Evolutionary conservation across 768 basidiomycete species (phyloP).

Genomic region (Pleurotus platypus): DNA sequence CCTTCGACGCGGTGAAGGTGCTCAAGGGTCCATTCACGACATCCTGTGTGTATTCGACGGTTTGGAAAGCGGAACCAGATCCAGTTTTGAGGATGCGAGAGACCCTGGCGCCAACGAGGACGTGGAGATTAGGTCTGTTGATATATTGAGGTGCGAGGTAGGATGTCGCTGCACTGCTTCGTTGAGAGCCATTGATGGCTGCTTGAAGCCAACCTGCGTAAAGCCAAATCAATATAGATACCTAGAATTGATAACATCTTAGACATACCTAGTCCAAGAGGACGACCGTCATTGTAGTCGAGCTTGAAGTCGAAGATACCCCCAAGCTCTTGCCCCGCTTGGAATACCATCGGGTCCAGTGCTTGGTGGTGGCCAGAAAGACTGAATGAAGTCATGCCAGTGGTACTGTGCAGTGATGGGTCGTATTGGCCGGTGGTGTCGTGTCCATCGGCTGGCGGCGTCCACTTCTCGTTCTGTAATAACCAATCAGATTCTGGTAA

Average conservation of each 20-base stretch:
- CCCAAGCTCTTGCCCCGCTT: slow-evolving; percentile 17
- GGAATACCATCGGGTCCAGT: slow-evolving; percentile 18
- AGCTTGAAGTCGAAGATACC: slow-evolving; percentile 22
- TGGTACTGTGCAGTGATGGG: slow-evolving; percentile 20
- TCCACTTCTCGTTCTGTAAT: slow-evolving; percentile 23
- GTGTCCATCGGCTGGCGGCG: slow-evolving; percentile 22
- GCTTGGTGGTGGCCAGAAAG: slow-evolving; percentile 17
- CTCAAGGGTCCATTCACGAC: slow-evolving; percentile 19
- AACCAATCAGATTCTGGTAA: background rate
- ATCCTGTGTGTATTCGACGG: slow-evolving; percentile 46
- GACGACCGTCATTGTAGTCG: slow-evolving; percentile 26
- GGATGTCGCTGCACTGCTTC: slow-evolving; percentile 20
- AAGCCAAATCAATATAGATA: background rate
- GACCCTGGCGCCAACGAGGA: slow-evolving; percentile 53
- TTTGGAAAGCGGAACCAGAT: slow-evolving; percentile 33
- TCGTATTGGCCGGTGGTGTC: slow-evolving; percentile 24
- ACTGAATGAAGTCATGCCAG: slow-evolving; percentile 21
- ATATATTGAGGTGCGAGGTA: slow-evolving; percentile 20
- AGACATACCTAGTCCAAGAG: slow-evolving; percentile 25
- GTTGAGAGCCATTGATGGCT: slow-evolving; percentile 14
- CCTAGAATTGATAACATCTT: background rate
- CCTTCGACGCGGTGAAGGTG: slow-evolving; percentile 53
- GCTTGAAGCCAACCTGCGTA: slow-evolving; percentile 16
- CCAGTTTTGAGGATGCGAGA: slow-evolving; percentile 40
- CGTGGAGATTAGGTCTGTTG: slow-evolving; percentile 47